phyloP scores from a whole-genome alignment of 805 yeast genomes.

The Lipomyces oligophaga region DNA sequence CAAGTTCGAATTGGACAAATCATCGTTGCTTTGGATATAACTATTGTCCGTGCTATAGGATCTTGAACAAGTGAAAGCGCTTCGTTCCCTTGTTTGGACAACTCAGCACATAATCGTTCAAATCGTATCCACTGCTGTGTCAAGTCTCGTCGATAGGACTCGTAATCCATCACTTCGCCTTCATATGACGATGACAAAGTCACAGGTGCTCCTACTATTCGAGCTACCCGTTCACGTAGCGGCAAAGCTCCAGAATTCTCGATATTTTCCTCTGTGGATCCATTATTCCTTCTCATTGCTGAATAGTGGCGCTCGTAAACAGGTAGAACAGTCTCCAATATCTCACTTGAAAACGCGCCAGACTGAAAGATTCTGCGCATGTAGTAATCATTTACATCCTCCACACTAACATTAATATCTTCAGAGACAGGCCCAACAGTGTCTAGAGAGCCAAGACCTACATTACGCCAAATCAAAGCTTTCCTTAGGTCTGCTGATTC shows the following conservation, averaged over 20 bases:
- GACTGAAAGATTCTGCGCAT: constrained; percentile 48
- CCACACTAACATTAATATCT: constrained; percentile 30
- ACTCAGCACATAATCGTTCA: constrained; percentile 67
- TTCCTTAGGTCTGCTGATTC: not conserved
- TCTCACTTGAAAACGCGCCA: constrained; percentile 47
- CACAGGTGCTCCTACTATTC: constrained; percentile 37
- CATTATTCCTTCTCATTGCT: too few species aligned
- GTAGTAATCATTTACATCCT: constrained; percentile 37
- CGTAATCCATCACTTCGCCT: constrained; percentile 31
- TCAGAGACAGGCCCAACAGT: constrained; percentile 1
- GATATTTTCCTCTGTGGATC: constrained; percentile 32
- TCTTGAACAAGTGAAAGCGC: constrained; percentile 50
- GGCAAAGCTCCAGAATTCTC: constrained; percentile 30
- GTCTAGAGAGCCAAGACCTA: constrained; percentile 5
- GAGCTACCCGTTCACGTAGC: constrained; percentile 38
- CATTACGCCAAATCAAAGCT: constrained; percentile 21
- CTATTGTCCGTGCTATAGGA: constrained; percentile 35
- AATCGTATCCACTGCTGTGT: constrained; percentile 63
- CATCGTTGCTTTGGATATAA: constrained; percentile 39
- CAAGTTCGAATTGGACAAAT: constrained; percentile 39
- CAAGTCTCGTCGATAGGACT: constrained; percentile 40
- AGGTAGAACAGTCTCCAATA: constrained; percentile 51
- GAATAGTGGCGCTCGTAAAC: constrained; percentile 48
- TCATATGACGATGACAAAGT: constrained; percentile 15
- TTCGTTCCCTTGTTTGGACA: constrained; percentile 58